Base-by-base conservation (phyloP, 192 early-diverging fungal genomes). In the Coemansia sp. region DNA sequence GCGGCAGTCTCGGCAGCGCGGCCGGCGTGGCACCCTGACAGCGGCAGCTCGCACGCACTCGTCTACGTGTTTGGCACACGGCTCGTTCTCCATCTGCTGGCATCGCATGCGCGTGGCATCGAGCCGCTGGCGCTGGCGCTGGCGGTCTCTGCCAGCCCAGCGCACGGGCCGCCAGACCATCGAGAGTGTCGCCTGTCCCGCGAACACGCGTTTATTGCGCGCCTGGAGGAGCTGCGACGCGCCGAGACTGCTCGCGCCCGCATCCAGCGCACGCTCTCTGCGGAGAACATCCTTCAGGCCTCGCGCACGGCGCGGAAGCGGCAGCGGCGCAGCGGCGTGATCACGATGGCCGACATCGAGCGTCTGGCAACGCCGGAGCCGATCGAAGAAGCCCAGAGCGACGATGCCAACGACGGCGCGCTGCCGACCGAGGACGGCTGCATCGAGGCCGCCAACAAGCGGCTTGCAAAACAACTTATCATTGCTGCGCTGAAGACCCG, bases 381-480 rank as follows among this genome's bases (percentile, higher is more conserved):
- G 5, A 11, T 7, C 57, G 57, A 59, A 32, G n/a, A n/a, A n/a
- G n/a, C 12, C 16, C n/a, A 5, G 56, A 14, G 4, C 46, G 19
- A 65, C 64, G 16, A 11, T 7, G 37, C 37, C 9, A 50, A 7
- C 13, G 50, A 51, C 12, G 49, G 14, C 12, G 48, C n/a, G 42
- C 20, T 58, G 57, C 54, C 7, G 46, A 61, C 39, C 43, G 51
- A 54, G 13, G 51, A 37, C 10, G 7, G 8, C 43, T 61, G 64
- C 5, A 65, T 45, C 22, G 50, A 82, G 62, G 56, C 67, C 64
- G 40, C 59, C 32, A 83, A 83, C 61, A 83, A 83, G 61, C 63
- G 65, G 46, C 57, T 75, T 22, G 81, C 81, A 1, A 83, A 83
- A 62, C 75, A 83, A 67, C 75, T 83, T 12, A 77, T 83, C 50